These are phyloP conservation scores for Talaromyces funiculosus DNA, from an alignment of 2,329 filamentous ascomycete genomes.

Conservation along the genomic window DNA sequence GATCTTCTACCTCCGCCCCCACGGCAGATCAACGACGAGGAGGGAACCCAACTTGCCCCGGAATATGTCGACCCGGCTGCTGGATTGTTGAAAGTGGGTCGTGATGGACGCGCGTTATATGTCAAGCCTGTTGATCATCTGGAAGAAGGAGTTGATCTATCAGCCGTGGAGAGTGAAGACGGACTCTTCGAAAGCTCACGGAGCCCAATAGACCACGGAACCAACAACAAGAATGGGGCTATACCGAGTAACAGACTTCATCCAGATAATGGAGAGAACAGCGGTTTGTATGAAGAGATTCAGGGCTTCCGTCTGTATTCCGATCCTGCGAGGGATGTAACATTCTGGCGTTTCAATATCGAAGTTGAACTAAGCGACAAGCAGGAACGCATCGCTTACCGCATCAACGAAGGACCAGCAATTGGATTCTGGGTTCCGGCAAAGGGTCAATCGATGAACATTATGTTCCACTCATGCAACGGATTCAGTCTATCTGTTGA, in stretches of 20 bases:
- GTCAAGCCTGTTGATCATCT: constrained; percentile 85
- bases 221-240: constrained; percentile 26
- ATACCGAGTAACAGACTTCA: constrained; percentile 45
- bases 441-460: constrained; percentile 82
- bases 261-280: constrained; percentile 66
- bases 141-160: constrained; percentile 71
- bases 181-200: constrained; percentile 71
- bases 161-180: constrained; percentile 69
- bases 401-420: constrained; percentile 85
- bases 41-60: constrained; percentile 57
- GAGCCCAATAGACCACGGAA: constrained; percentile 39
- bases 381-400: constrained; percentile 86
- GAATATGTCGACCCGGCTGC: constrained; percentile 85
- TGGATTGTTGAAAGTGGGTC: constrained; percentile 77
- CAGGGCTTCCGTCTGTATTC: constrained; percentile 74
- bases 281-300: constrained; percentile 76
- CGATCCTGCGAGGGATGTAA: constrained; percentile 77
- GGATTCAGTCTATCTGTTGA: constrained; percentile 82
- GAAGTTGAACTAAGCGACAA: constrained; percentile 76
- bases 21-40: constrained; percentile 57
- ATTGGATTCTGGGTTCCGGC: constrained; percentile 93
- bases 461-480: constrained; percentile 98
- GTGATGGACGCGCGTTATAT: constrained; percentile 79
- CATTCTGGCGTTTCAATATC: constrained; percentile 96
- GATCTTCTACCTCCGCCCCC: constrained; percentile 76